Conservation (phyloP, 2,329 filamentous ascomycete genomes). For the Colletotrichum sp. region DNA sequence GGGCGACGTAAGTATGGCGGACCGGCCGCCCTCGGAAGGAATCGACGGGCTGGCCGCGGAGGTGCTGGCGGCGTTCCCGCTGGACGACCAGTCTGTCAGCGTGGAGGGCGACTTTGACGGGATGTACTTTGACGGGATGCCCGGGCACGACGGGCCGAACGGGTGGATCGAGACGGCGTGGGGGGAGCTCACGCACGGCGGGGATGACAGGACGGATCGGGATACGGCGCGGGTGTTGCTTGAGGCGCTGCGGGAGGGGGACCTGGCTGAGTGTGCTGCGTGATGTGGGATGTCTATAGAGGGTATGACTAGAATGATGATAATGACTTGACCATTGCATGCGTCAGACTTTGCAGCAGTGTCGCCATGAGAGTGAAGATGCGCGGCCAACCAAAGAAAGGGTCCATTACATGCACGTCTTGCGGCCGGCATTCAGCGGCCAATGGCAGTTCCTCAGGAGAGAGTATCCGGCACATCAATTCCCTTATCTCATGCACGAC, state of each 20-base stretch:
- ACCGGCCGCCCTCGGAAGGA: slow-evolving; percentile 28
- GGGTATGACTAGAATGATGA: neutral
- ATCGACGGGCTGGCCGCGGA: slow-evolving; percentile 36
- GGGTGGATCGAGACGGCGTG: slow-evolving; percentile 45
- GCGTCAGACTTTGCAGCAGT: neutral
- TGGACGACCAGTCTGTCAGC: slow-evolving; percentile 29
- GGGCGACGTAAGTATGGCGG: slow-evolving; percentile 15
- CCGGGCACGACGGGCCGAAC: slow-evolving; percentile 27
- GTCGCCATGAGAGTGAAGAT: fast-evolving
- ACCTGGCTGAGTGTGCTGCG: slow-evolving; percentile 23
- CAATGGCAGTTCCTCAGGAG: neutral
- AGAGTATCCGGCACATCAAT: neutral
- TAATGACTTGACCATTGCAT: neutral
- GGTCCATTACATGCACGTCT: neutral
- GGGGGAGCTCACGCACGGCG: slow-evolving; percentile 30
- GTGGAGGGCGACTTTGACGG: slow-evolving; percentile 27
- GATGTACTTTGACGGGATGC: slow-evolving; percentile 33
- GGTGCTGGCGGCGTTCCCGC: slow-evolving; percentile 35
- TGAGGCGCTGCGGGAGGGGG: slow-evolving; percentile 39
- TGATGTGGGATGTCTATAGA: neutral
- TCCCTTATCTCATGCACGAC: neutral
- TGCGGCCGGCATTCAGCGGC: neutral
- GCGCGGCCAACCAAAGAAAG: neutral
- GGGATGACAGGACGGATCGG: slow-evolving; percentile 34
- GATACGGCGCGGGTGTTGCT: slow-evolving; percentile 43